Percentiles rank a stretch among this genome's conserved stretches.
Conservation (phyloP, 768 basidiomycete genomes). For the Xerocomus potaroensis region DNA sequence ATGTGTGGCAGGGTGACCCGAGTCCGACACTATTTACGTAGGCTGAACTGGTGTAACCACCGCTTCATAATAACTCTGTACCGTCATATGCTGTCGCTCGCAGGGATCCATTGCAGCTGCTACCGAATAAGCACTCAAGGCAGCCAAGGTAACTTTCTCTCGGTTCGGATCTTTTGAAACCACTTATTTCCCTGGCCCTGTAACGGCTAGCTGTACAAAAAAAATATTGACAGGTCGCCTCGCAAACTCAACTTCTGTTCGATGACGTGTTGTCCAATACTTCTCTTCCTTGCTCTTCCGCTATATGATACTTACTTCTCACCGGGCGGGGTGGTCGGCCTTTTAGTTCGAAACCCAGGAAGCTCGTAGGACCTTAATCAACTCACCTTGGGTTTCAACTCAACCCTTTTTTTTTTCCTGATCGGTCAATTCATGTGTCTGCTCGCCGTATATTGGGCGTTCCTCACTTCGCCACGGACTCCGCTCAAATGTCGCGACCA, state of each 20-base stretch:
- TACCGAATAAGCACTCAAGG: background rate
- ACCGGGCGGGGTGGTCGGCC: background rate
- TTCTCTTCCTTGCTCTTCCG: background rate
- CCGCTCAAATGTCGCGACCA: background rate
- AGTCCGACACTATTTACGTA: conserved; percentile 13
- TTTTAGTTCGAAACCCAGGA: background rate
- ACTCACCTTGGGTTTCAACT: background rate
- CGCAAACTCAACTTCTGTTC: conserved; percentile 2
- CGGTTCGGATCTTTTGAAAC: conserved; percentile 5
- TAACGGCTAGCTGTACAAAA: background rate
- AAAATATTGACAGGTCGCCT: conserved; percentile 8
- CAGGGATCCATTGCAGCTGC: background rate
- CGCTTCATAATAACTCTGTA: background rate
- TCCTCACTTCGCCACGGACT: background rate
- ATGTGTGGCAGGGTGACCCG: background rate
- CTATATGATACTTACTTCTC: background rate
- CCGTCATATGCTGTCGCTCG: background rate
- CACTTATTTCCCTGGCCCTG: background rate
- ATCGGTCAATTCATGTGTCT: background rate
- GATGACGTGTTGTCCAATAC: background rate
- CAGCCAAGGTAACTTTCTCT: background rate
- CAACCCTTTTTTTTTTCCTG: background rate
- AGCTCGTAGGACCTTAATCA: background rate
- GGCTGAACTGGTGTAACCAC: conserved; percentile 16
- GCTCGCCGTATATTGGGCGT: background rate